Evolutionary conservation across 257 asterid genomes (phyloP), one percentile per base, ranked within the genome.

Genomic region (Petunia axillaris): DNA sequence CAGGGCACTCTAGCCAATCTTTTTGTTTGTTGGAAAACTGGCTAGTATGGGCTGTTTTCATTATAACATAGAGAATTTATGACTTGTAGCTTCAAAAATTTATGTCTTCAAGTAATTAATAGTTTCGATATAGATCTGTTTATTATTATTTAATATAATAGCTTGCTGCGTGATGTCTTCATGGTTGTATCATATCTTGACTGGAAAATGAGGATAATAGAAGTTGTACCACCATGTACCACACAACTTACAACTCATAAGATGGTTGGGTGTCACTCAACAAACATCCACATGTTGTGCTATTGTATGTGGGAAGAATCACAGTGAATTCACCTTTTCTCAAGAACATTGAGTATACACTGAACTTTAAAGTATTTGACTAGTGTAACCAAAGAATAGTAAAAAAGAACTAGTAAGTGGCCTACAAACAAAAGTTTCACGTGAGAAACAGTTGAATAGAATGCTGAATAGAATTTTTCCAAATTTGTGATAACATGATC

Each of bases 1-100:
- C 48, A 37, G 40, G 60, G 80, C 63, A 73, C 75, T 36, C 44
- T 62, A 46, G 44, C 14, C 78, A 75, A 25, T 43, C 8, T 65
- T 65, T 60, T 25, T 40, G 54, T 25, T 76, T 81, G 81, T 16
- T 67, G 86, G 8, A 68, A 57, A 79, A 40, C 81, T 70, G 71
- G 76, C 50, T 77, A 60, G 76, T 16, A 57, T 70, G 80, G 83
- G 85, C 55, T 64, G 87, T 79, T 82, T 84, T 84, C 13, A 63
- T 63, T 63, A 64, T 80, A 83, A 81, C 83, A 81, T 43, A 43
- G 40, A 62, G 81, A 77, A 76, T 83, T 71, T 40, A 84, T 82
- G 83, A 83, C 78, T 80, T 48, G 13, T 48, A 79, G 67, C 87
- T 41, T 78, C 67, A 79, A 80, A 36, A 43, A 53, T 75, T 81